A percentile compares a stretch with the other conserved stretches of the same genome.
These are phyloP conservation scores for Leccinum variicolor DNA, from an alignment of 768 basidiomycete species.

Conservation along the genomic window DNA sequence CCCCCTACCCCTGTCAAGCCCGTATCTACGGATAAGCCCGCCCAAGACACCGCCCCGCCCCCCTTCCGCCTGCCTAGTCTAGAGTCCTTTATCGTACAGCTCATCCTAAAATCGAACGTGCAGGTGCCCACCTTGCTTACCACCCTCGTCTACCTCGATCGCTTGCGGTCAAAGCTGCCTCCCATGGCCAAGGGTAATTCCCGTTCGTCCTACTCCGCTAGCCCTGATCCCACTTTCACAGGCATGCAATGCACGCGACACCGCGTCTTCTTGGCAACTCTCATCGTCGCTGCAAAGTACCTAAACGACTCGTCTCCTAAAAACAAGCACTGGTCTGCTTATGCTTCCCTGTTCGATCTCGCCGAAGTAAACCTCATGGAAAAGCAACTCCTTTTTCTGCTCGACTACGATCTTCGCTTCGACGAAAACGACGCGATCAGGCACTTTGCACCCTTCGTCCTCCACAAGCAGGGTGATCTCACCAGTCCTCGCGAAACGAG, in stretches of 20 bases:
- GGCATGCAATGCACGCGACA: conserved; percentile 91
- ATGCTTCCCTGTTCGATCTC: conserved; percentile 72
- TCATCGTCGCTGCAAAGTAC: conserved; percentile 96
- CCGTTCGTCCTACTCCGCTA: not conserved
- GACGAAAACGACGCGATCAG: conserved; percentile 74
- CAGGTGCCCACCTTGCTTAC: conserved; percentile 88
- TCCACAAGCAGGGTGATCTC: conserved; percentile 11
- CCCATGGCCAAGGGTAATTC: conserved; percentile 77
- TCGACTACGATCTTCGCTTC: conserved; percentile 92
- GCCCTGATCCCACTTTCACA: conserved; percentile 18
- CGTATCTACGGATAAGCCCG: conserved; percentile 33
- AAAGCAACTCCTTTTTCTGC: conserved; percentile 86
- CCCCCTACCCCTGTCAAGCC: conserved; percentile 61
- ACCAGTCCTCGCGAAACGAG: conserved; percentile 41
- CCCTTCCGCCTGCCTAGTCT: conserved; percentile 55
- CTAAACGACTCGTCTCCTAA: conserved; percentile 95
- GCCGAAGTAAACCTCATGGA: conserved; percentile 95
- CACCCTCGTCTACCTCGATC: conserved; percentile 88
- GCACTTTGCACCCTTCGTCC: conserved; percentile 70
- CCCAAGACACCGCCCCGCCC: conserved; percentile 24
- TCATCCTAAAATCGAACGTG: conserved; percentile 81
- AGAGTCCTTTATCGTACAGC: conserved; percentile 78
- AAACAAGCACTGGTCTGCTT: conserved; percentile 89
- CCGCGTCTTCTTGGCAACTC: conserved; percentile 91
- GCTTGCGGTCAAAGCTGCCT: conserved; percentile 77